These are phyloP conservation scores for Cryptosporidium baileyi DNA, from an alignment of 169 alveolate genomes.

Conservation along the genomic window DNA sequence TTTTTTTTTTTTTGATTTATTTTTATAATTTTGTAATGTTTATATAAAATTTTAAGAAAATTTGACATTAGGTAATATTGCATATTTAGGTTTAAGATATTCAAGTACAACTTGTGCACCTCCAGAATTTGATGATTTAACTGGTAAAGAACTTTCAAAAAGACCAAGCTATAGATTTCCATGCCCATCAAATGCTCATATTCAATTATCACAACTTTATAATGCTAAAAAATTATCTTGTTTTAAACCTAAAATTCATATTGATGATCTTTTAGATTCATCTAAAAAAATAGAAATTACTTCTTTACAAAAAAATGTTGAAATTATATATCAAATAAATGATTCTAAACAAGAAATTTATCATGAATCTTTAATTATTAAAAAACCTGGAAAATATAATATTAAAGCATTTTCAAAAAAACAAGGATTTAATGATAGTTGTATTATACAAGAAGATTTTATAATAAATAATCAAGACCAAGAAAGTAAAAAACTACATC, in stretches of 20 bases:
- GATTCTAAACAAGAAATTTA: slow-evolving; percentile 43
- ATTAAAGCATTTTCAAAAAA: slow-evolving; percentile 37
- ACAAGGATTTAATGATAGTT: slow-evolving; percentile 4
- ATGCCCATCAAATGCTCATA: slow-evolving; percentile 63
- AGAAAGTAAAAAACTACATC: background rate
- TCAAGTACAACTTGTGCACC: slow-evolving; percentile 68
- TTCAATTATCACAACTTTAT: slow-evolving; percentile 33
- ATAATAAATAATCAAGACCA: background rate
- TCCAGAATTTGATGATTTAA: slow-evolving; percentile 51
- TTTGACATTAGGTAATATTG: slow-evolving; percentile 32
- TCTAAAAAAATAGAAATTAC: slow-evolving; percentile 11
- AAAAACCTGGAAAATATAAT: slow-evolving; percentile 9
- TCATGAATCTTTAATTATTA: slow-evolving; percentile 18
- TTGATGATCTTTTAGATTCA: background rate
- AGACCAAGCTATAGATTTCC: slow-evolving; percentile 67
- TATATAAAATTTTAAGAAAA: background rate
- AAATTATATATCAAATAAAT: slow-evolving; percentile 37
- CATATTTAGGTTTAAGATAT: slow-evolving; percentile 25
- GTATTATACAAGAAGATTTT: background rate
- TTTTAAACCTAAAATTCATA: background rate
- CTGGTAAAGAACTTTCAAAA: slow-evolving; percentile 45
- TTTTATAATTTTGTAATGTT: background rate
- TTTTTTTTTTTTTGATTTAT: background rate
- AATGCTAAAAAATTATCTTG: slow-evolving; percentile 31
- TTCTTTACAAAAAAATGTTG: slow-evolving; percentile 1